Percentiles rank a stretch among this genome's conserved stretches.
Evolutionary conservation across 202 grass and related monocot genomes (phyloP).

Genomic region (Tripidium arundinaceum): DNA sequence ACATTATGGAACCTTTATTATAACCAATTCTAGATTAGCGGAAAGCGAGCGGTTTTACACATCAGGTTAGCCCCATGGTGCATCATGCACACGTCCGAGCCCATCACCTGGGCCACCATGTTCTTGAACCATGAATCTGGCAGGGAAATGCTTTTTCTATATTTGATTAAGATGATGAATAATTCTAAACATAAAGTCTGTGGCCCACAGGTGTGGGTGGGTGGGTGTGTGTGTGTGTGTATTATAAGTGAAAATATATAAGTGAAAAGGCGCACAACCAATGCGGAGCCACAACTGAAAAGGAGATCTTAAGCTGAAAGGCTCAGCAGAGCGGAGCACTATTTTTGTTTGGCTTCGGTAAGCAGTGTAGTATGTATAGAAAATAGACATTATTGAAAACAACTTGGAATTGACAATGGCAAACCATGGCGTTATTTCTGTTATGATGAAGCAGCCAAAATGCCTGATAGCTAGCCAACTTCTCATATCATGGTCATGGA

Average conservation of each 20-base stretch:
- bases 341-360: no score
- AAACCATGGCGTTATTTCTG: no score
- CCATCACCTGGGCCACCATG: conserved; percentile 26
- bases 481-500: not conserved
- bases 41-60: conserved; percentile 45
- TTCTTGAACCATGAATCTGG: conserved; percentile 35
- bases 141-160: not conserved
- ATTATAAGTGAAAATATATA: no score
- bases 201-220: not conserved
- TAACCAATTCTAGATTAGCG: conserved; percentile 15
- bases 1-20: conserved; percentile 7
- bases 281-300: conserved; percentile 23
- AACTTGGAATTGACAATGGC: no score
- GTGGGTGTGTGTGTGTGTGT: no score
- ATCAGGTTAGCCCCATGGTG: conserved; percentile 39
- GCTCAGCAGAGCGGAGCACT: not conserved
- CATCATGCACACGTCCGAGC: conserved; percentile 28
- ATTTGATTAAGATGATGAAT: conserved; percentile 12
- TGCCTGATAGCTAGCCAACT: not conserved
- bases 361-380: no score
- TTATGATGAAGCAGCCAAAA: not conserved
- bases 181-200: conserved; percentile 17
- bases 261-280: conserved; percentile 23
- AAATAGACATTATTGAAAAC: no score
- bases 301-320: conserved; percentile 18